Base-by-base conservation (phyloP, 352 stramenopile species). In the Pythium sp. region DNA sequence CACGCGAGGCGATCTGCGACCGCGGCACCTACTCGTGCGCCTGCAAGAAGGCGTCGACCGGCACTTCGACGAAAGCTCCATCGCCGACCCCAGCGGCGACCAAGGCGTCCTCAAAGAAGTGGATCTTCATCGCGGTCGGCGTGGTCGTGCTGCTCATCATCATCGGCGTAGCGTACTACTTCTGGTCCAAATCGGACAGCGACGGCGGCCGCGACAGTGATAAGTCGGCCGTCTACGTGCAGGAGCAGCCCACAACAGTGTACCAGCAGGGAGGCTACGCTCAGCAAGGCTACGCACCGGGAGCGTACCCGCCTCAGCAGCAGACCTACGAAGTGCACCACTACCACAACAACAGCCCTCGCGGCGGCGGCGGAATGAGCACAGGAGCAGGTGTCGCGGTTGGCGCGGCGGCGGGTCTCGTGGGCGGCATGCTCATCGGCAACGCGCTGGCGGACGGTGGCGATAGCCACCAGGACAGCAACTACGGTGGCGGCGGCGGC, bases 1-100 rank as follows among this genome's bases (percentile, higher is more conserved):
- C 83, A 36, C 60, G 66, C 53, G 69, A 53, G 28, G 73, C 77
- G 11, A 74, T 75, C 58, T 86, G 76, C 61, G 24, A 74, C 65
- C 36, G 74, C 46, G 78, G 53, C 38, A 82, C 70, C 28, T 82
- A 81, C 61, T 67, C 80, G 34, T 92, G 81, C 73, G 67, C 72
- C 18, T 89, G 76, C 70, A 71, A 74, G 59, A 60, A 75, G 63
- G 62, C 55, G 20, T 58, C 54, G 30, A 65, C 64, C 32, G 32
- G 60, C 20, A 61, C 65, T 20, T 74, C 71, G 36, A 70, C 58
- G 15, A 76, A 77, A 61, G 59, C 57, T 24, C 34, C 61, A 5
- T 72, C 63, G 59, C 82, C 49, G 82, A 74, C 68, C 66, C 76
- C 41, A 61, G 68, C 38, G 49, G 83, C 47, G 72, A 70, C 26